phyloP scores from a whole-genome alignment of 192 early-diverging fungal species.

The Tieghemiomyces parasiticus region DNA sequence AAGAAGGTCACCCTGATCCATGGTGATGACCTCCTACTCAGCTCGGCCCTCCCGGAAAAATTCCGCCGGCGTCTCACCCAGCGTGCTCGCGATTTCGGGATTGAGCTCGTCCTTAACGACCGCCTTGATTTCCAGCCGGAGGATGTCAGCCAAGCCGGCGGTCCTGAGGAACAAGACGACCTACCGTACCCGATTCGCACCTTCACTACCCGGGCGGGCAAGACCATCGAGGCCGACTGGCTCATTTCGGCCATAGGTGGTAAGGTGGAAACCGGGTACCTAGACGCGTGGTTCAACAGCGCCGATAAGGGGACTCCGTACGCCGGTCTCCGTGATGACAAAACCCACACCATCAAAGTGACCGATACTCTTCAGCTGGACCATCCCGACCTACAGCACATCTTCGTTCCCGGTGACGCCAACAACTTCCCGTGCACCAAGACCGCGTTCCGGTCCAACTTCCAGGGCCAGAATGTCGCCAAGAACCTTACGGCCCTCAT shows the following conservation, averaged over 20 bases:
- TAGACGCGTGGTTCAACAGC: too few relatives aligned
- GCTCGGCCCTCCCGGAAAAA: conserved; percentile 32
- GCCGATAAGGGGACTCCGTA: too few relatives aligned
- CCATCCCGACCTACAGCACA: not conserved
- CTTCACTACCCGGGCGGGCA: conserved; percentile 23
- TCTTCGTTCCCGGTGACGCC: not conserved
- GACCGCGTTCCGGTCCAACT: not conserved
- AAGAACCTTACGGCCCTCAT: not conserved
- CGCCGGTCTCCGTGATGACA: not conserved
- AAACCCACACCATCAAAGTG: not conserved
- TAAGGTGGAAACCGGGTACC: not conserved
- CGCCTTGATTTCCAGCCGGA: conserved; percentile 28
- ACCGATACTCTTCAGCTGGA: not conserved
- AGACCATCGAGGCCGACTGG: conserved; percentile 22
- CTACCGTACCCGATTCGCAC: not conserved
- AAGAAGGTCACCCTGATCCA: conserved; percentile 50
- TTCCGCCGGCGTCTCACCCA: conserved; percentile 22
- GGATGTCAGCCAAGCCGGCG: conserved; percentile 9
- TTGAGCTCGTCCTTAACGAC: conserved; percentile 24
- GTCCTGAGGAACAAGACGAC: too few relatives aligned
- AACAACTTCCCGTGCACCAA: not conserved
- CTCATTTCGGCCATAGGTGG: not conserved
- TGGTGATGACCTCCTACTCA: conserved; percentile 38
- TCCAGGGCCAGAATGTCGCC: not conserved
- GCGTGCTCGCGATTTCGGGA: conserved; percentile 9